Conservation (phyloP, 192 early-diverging fungal species). For the Helicostylum pulchrum region DNA sequence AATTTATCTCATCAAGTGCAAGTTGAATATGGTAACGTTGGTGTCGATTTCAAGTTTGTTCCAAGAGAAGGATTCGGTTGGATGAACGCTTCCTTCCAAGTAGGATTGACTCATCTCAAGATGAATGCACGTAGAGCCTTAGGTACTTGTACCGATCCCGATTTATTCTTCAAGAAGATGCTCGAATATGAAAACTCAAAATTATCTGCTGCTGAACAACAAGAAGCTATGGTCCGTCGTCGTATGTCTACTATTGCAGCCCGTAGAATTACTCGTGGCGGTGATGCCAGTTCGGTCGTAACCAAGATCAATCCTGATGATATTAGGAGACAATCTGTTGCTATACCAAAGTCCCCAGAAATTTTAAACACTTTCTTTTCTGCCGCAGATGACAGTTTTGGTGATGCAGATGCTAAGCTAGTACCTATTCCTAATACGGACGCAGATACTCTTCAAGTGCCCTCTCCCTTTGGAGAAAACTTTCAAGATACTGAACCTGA, state of each 20-base stretch:
- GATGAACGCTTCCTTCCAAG: constrained; percentile 96
- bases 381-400: no score
- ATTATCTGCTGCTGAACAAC: constrained; percentile 6
- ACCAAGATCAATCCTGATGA: constrained; percentile 13
- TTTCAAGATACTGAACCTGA: no score
- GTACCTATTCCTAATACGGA: no score
- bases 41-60: constrained; percentile 89
- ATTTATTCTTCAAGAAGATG: constrained; percentile 27
- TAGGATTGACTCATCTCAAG: constrained; percentile 78
- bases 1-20: constrained; percentile 84
- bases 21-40: constrained; percentile 97
- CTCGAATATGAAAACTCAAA: neutral
- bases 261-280: constrained; percentile 4
- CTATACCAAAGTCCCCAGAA: neutral
- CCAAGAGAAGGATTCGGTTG: constrained; percentile 97
- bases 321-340: constrained; percentile 4
- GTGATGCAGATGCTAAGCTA: no score
- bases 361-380: no score
- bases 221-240: neutral
- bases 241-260: constrained; percentile 7
- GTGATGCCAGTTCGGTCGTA: neutral
- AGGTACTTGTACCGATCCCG: constrained; percentile 45
- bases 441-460: no score
- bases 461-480: no score
- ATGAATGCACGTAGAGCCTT: constrained; percentile 72